These are phyloP conservation scores for Crucibulum laeve DNA, from an alignment of 768 basidiomycete genomes.

Conservation along the genomic window DNA sequence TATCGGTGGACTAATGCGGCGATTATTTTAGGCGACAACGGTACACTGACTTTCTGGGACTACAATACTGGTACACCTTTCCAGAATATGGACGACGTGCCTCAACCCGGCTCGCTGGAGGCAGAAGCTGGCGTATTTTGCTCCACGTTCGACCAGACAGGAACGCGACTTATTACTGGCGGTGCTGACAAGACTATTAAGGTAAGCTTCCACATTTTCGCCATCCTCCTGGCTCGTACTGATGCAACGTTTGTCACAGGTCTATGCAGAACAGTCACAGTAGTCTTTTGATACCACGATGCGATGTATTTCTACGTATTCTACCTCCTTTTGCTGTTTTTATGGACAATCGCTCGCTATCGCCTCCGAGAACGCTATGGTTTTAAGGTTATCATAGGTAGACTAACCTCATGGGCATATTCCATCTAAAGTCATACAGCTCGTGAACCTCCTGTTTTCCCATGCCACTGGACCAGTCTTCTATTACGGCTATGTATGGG, in stretches of 20 bases:
- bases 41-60: constrained; percentile 90
- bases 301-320: constrained; percentile 9
- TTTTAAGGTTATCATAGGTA: too few relatives aligned
- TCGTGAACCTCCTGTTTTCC: too few relatives aligned
- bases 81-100: constrained; percentile 90
- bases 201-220: constrained; percentile 35
- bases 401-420: too few relatives aligned
- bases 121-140: constrained; percentile 97
- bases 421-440: too few relatives aligned
- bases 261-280: constrained; percentile 71
- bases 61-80: constrained; percentile 92
- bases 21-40: constrained; percentile 74
- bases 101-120: constrained; percentile 96
- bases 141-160: constrained; percentile 95
- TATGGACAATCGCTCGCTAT: constrained; percentile 1
- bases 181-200: constrained; percentile 99
- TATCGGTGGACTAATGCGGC: neutral
- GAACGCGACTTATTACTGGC: constrained; percentile 90
- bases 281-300: constrained; percentile 17
- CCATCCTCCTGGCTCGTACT: neutral
- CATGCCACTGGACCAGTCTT: too few relatives aligned
- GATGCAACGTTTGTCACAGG: constrained; percentile 16
- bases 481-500: too few relatives aligned
- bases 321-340: constrained; percentile 4
- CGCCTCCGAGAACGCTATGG: neutral